Conservation (phyloP, 805 yeast species). For the Priceomyces haplophilus region DNA sequence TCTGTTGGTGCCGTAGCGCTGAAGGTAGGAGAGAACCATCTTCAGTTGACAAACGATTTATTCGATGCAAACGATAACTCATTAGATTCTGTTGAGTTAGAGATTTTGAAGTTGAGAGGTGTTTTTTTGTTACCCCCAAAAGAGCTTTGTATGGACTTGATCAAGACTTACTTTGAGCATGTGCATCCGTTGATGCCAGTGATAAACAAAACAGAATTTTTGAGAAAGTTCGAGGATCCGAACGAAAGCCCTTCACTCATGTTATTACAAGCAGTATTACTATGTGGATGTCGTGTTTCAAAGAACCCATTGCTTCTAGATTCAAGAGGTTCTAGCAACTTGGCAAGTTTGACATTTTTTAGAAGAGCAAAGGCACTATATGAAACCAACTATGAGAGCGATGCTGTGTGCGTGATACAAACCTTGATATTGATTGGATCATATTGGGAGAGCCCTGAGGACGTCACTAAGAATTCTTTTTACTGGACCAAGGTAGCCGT, state of each 20-base stretch:
- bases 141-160: constrained; percentile 56
- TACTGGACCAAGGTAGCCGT: constrained; percentile 72
- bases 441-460: constrained; percentile 74
- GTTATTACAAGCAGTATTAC: constrained; percentile 62
- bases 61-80: constrained; percentile 32
- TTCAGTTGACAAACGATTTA: constrained; percentile 41
- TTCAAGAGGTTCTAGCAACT: constrained; percentile 48
- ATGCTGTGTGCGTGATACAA: constrained; percentile 60
- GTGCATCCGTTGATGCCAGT: constrained; percentile 72
- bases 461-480: constrained; percentile 60
- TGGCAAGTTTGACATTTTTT: constrained; percentile 53
- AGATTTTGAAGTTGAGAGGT: constrained; percentile 60
- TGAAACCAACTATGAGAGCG: constrained; percentile 66
- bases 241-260: constrained; percentile 61
- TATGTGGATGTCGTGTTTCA: constrained; percentile 66
- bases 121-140: constrained; percentile 67
- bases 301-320: constrained; percentile 51
- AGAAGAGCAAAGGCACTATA: constrained; percentile 72
- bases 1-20: constrained; percentile 48
- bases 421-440: constrained; percentile 60
- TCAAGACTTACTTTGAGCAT: constrained; percentile 58
- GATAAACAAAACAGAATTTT: constrained; percentile 58
- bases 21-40: constrained; percentile 46
- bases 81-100: constrained; percentile 59
- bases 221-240: constrained; percentile 53